Conservation (phyloP, 495 filamentous ascomycete genomes). For the Amphirosellinia nigrospora region DNA sequence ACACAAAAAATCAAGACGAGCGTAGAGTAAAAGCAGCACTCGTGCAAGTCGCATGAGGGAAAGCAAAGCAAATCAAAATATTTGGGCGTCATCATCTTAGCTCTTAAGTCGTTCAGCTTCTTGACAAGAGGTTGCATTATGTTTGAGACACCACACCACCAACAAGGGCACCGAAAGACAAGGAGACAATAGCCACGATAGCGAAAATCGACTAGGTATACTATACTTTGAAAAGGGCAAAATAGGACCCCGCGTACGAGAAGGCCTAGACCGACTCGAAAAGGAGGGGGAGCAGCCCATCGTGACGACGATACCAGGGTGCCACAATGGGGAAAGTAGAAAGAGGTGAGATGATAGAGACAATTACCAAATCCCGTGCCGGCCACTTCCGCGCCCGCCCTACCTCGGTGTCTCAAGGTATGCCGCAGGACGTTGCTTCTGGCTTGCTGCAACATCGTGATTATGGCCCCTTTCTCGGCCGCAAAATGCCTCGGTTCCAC, state of each 20-base stretch:
- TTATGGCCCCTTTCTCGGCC: not conserved
- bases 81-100: not conserved
- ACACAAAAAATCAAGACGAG: not conserved
- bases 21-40: not conserved
- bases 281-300: not conserved
- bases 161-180: not conserved
- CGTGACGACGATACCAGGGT: not conserved
- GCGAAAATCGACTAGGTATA: not conserved
- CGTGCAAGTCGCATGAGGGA: not conserved
- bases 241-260: not conserved
- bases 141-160: not conserved
- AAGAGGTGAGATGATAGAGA: not conserved
- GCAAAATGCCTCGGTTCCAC: constrained; percentile 1
- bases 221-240: not conserved
- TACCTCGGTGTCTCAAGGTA: not conserved
- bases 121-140: not conserved
- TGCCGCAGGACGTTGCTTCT: constrained; percentile 4
- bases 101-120: not conserved
- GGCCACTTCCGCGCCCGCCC: not conserved
- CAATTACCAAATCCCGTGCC: constrained; percentile 1
- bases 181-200: not conserved
- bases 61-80: not conserved
- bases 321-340: not conserved
- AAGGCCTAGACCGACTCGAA: not conserved
- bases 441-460: constrained; percentile 1